Percentiles rank a stretch among this genome's conserved stretches.
Evolutionary conservation across 164 flowering plant species (phyloP).

Genomic region (Akebia trifoliata): DNA sequence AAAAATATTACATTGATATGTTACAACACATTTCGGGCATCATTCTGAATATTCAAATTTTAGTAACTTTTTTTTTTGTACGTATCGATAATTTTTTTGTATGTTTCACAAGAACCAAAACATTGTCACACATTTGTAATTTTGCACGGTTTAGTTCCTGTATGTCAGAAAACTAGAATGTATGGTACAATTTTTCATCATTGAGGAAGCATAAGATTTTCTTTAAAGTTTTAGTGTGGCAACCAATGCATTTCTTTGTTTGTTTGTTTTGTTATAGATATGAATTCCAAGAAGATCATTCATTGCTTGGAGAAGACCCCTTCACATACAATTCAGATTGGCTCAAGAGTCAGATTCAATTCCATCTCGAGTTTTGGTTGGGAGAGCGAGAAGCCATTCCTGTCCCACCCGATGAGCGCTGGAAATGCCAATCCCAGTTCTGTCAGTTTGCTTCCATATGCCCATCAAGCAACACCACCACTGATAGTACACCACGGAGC

Average conservation of each 20-base stretch:
- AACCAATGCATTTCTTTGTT: neutral
- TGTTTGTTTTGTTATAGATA: conserved; percentile 39
- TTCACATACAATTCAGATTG: conserved; percentile 47
- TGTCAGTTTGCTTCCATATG: conserved; percentile 54
- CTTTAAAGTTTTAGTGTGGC: too few relatives aligned
- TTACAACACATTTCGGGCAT: too few relatives aligned
- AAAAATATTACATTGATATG: too few relatives aligned
- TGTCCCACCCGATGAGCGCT: conserved; percentile 51
- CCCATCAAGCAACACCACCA: conserved; percentile 23
- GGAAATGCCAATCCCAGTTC: conserved; percentile 69
- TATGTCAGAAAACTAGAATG: too few relatives aligned
- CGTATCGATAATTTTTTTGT: too few relatives aligned
- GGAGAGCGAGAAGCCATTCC: conserved; percentile 57
- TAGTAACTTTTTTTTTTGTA: too few relatives aligned
- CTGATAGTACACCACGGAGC: neutral
- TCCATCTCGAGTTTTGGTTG: conserved; percentile 57
- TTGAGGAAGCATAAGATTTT: too few relatives aligned
- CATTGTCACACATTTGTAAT: too few relatives aligned
- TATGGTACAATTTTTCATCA: too few relatives aligned
- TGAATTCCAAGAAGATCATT: conserved; percentile 58
- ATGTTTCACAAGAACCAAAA: too few relatives aligned
- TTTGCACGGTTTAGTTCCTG: too few relatives aligned
- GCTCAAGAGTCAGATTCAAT: conserved; percentile 37
- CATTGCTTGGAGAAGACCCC: conserved; percentile 55
- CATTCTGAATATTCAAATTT: too few relatives aligned